Conservation (phyloP, 192 early-diverging fungal species). For the Coemansia sp. region DNA sequence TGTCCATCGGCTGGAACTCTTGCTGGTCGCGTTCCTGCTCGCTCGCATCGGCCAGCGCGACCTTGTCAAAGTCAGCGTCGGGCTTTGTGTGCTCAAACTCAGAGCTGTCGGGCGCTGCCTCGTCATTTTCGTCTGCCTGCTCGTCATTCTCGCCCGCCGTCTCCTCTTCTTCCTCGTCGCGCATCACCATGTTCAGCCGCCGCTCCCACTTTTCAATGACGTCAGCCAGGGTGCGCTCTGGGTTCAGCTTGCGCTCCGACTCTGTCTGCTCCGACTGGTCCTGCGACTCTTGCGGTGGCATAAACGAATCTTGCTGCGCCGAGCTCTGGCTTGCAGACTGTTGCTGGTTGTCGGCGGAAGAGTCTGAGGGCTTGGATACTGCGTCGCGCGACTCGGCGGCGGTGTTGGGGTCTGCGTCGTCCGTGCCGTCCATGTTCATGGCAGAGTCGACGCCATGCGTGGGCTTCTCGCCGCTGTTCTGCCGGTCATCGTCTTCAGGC, state of each 20-base stretch:
- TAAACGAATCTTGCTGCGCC: conserved; percentile 16
- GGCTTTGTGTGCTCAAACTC: conserved; percentile 65
- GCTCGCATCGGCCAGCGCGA: conserved; percentile 63
- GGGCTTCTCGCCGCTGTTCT: conserved; percentile 55
- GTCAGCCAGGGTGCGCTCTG: conserved; percentile 88
- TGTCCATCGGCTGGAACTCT: conserved; percentile 62
- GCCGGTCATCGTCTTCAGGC: conserved; percentile 29
- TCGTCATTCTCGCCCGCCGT: conserved; percentile 33
- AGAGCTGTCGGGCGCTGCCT: conserved; percentile 21
- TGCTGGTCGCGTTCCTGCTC: conserved; percentile 57
- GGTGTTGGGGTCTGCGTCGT: conserved; percentile 38
- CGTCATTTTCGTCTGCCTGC: background rate
- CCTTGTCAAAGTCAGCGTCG: conserved; percentile 68
- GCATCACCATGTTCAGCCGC: conserved; percentile 72
- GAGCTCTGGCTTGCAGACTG: conserved; percentile 10
- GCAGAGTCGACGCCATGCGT: conserved; percentile 58
- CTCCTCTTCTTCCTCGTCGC: conserved; percentile 63
- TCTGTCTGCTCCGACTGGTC: conserved; percentile 12
- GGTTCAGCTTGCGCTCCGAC: conserved; percentile 57
- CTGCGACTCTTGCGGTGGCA: background rate
- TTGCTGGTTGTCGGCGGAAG: conserved; percentile 39
- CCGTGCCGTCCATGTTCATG: conserved; percentile 58
- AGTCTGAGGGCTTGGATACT: conserved; percentile 27
- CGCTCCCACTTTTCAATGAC: conserved; percentile 92
- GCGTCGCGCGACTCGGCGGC: conserved; percentile 38